Percentiles rank a stretch among this genome's conserved stretches.
phyloP scores from a whole-genome alignment of 257 asterid genomes.

The Solanum paucissectum region DNA sequence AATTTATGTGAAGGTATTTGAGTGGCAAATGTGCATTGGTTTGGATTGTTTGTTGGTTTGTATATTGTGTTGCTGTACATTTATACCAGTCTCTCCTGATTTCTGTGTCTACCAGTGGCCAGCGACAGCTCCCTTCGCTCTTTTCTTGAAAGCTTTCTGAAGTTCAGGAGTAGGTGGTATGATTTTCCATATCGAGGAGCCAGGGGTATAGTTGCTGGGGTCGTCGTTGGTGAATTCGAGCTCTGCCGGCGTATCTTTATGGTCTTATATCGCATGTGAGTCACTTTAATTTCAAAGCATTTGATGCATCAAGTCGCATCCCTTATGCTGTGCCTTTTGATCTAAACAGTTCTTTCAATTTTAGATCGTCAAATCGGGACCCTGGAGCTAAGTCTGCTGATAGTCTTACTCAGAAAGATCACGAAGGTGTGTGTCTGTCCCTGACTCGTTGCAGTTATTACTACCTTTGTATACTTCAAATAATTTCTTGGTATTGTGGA shows the following conservation, averaged over 20 bases:
- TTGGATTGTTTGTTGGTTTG: neutral
- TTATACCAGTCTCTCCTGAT: neutral
- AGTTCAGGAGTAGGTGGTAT: slow-evolving; percentile 89
- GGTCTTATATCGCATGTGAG: slow-evolving; percentile 91
- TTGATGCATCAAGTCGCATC: neutral
- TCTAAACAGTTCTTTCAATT: neutral
- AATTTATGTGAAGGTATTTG: neutral
- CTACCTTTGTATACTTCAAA: neutral
- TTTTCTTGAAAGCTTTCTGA: slow-evolving; percentile 82
- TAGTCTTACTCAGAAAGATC: slow-evolving; percentile 63
- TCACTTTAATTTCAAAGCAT: neutral
- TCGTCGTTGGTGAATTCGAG: slow-evolving; percentile 76
- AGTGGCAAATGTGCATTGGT: neutral
- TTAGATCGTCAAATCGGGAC: slow-evolving; percentile 81
- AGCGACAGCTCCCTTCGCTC: slow-evolving; percentile 58
- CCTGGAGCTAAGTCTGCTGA: slow-evolving; percentile 81
- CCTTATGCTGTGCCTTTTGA: neutral
- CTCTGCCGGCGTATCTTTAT: slow-evolving; percentile 83
- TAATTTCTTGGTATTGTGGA: neutral
- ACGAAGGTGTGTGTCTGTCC: slow-evolving; percentile 41
- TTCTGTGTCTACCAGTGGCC: slow-evolving; percentile 45
- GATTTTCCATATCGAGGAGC: slow-evolving; percentile 86
- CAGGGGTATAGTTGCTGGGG: slow-evolving; percentile 69
- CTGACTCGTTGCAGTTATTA: neutral
- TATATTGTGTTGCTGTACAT: neutral